These are phyloP conservation scores for Fusarium chaquense DNA, from an alignment of 2,329 filamentous ascomycete genomes.

Conservation along the genomic window DNA sequence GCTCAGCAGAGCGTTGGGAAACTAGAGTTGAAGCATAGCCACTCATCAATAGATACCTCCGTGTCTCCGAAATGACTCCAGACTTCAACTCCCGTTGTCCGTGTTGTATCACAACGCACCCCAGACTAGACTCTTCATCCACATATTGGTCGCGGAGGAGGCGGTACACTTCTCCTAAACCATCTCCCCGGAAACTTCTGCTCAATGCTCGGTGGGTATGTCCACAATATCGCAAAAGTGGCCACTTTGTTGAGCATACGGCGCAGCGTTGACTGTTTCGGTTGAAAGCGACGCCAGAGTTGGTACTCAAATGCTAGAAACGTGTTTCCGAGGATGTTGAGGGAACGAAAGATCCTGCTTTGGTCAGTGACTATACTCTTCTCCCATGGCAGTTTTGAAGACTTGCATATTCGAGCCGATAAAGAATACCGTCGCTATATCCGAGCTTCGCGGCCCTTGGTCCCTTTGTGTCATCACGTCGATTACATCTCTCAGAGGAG, in stretches of 20 bases:
- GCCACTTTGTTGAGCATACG: constrained; percentile 47
- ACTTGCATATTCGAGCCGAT: constrained; percentile 56
- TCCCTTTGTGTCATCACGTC: constrained; percentile 25
- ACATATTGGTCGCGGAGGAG: not conserved
- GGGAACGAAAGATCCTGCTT: constrained; percentile 53
- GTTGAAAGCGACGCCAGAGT: constrained; percentile 53
- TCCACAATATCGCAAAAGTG: constrained; percentile 55
- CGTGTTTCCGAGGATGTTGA: constrained; percentile 56
- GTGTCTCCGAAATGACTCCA: constrained; percentile 42
- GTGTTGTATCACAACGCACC: constrained; percentile 14
- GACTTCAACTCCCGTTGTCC: constrained; percentile 33
- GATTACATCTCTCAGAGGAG: constrained; percentile 45
- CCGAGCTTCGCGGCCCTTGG: constrained; percentile 25
- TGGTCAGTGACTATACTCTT: constrained; percentile 2
- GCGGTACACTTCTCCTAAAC: constrained; percentile 20
- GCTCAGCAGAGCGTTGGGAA: not conserved
- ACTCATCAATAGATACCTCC: constrained; percentile 26
- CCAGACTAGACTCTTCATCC: constrained; percentile 15
- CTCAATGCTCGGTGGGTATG: constrained; percentile 56
- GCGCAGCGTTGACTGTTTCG: constrained; percentile 44
- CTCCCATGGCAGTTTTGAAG: too few relatives aligned
- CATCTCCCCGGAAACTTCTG: constrained; percentile 53
- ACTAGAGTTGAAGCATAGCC: not conserved
- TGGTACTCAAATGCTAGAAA: constrained; percentile 55
- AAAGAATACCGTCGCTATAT: constrained; percentile 52